Percentiles rank a stretch among this genome's conserved stretches.
phyloP scores from a whole-genome alignment of 2,329 filamentous ascomycete species.

The Cadophora luteo-olivacea region DNA sequence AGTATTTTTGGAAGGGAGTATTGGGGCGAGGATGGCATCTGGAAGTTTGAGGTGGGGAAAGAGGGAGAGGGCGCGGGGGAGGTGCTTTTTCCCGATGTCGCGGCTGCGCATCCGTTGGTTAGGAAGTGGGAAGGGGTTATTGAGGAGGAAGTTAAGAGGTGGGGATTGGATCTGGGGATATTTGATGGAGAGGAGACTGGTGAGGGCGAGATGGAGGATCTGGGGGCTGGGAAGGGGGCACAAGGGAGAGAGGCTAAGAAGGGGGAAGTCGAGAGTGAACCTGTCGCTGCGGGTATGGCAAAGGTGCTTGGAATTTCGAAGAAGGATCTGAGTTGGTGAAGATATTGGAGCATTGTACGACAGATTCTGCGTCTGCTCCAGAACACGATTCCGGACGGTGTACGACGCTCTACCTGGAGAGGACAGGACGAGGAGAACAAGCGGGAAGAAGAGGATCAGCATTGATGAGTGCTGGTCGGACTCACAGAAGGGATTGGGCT shows the following conservation, averaged over 20 bases:
- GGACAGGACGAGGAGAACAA: not conserved
- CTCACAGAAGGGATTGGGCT: not conserved
- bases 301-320: constrained; percentile 31
- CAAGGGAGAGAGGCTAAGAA: constrained; percentile 23
- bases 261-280: constrained; percentile 24
- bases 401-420: not conserved
- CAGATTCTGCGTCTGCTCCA: not conserved
- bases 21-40: constrained; percentile 74
- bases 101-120: constrained; percentile 71
- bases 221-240: constrained; percentile 7
- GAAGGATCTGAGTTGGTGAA: constrained; percentile 39
- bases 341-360: constrained; percentile 15
- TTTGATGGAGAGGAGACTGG: constrained; percentile 34
- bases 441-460: not conserved
- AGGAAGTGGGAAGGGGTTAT: constrained; percentile 62
- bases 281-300: constrained; percentile 11
- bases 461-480: not conserved
- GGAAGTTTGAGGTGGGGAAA: constrained; percentile 66
- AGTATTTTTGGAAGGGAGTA: constrained; percentile 69
- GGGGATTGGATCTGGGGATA: constrained; percentile 46
- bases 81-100: constrained; percentile 66
- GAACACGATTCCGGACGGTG: not conserved
- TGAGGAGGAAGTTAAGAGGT: constrained; percentile 50
- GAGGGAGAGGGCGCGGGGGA: constrained; percentile 47
- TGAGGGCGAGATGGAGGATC: constrained; percentile 2